Conservation (phyloP, 2,329 filamentous ascomycete genomes). For the Teratosphaeria viscida region DNA sequence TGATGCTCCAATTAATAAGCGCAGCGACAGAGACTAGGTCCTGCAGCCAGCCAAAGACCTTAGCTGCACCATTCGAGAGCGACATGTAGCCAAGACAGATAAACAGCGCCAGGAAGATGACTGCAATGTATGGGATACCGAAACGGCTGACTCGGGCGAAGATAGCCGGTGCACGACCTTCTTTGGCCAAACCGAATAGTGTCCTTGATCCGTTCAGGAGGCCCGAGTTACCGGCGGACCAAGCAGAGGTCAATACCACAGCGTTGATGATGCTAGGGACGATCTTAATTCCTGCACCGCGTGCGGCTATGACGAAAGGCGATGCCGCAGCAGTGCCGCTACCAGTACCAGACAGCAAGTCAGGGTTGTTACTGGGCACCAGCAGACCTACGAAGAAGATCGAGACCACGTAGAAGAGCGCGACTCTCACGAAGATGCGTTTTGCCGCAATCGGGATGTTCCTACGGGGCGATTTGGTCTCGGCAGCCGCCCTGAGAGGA, state of each 20-base stretch:
- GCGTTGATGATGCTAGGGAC: conserved; percentile 57
- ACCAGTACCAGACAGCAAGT: conserved; percentile 1
- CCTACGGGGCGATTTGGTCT: conserved; percentile 7
- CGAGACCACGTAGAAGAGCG: conserved; percentile 67
- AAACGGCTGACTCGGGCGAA: conserved; percentile 23
- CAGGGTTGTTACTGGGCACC: conserved; percentile 53
- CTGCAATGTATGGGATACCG: conserved; percentile 11
- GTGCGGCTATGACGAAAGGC: conserved; percentile 49
- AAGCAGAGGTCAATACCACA: conserved; percentile 51
- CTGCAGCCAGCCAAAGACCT: conserved; percentile 1
- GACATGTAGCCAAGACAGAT: conserved; percentile 2
- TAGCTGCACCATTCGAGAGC: neutral
- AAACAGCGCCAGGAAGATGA: conserved; percentile 1
- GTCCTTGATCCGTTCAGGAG: conserved; percentile 43
- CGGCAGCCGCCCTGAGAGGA: conserved; percentile 6
- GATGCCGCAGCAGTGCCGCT: conserved; percentile 29
- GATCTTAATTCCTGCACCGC: conserved; percentile 47
- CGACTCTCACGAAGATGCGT: conserved; percentile 66
- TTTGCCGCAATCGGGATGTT: conserved; percentile 52
- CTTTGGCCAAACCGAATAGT: conserved; percentile 46
- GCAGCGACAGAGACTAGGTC: conserved; percentile 1
- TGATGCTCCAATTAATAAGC: conserved; percentile 2
- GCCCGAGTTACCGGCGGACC: conserved; percentile 45
- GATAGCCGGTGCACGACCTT: conserved; percentile 49
- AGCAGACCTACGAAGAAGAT: conserved; percentile 68